Base-by-base conservation (phyloP, 805 yeast species). In the Pichia eremophila region DNA sequence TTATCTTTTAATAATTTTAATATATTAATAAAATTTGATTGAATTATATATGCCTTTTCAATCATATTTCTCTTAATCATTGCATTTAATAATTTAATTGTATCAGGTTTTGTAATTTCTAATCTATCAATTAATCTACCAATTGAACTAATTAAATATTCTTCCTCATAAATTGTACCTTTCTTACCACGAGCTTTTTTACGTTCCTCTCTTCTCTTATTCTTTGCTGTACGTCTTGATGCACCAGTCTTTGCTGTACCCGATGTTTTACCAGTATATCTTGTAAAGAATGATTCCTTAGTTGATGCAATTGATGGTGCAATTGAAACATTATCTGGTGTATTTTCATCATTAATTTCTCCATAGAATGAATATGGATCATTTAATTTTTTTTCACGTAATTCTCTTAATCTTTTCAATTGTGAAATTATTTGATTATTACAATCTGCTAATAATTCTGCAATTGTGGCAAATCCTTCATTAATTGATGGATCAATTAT, bases 181-280 rank as follows among this genome's bases (percentile, higher is more conserved):
- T 93, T 93, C 71, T 95, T 88, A 51, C 99, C 99, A 57, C 95
- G 79, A 2, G 99, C 99, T 51, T 81, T 77, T 69, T 93, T 93
- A 58, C 99, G 79, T 62, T 91, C 99, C 66, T 91, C 97, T 55
- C 99, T 79, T 63, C 96, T 85, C 54, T 82, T 79, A 65, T 93
- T 93, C 68, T 93, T 93, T 8, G 95, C 77, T 0, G 99, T 90
- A 59, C 84, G 77, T 65, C 99, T 78, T 0, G 96, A 83, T 3
- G 93, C 97, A 29, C 98, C 97, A 0, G 99, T 93, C 61, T 85
- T 85, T 5, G 98, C 98, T 3, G 99, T 93, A 25, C 96, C 96
- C 1, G 84, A 74, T 1, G 98, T 90, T 66, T 91, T 90, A 53
- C 98, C 99, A 0, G 99, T 93, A 64, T 93, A 93, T 61, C 95